Evolutionary conservation across 495 filamentous ascomycete genomes (phyloP).

Genomic region (Podospora bellae-mahoneyi): DNA sequence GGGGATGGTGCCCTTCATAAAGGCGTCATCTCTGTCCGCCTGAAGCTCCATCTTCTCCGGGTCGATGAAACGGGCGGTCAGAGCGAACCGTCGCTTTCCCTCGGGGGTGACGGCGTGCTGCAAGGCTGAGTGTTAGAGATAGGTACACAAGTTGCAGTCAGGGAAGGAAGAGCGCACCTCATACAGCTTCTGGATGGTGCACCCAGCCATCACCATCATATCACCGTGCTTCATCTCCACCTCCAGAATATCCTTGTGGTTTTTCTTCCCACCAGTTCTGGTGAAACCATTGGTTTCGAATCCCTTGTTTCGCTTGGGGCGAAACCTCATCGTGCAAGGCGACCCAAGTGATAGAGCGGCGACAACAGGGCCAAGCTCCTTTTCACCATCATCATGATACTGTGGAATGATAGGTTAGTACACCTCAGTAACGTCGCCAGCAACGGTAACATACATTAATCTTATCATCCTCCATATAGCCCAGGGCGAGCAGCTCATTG

Average conservation of each 20-base stretch:
- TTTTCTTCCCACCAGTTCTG: conserved; percentile 6
- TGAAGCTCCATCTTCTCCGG: conserved; percentile 39
- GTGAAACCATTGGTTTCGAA: conserved; percentile 28
- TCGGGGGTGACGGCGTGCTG: conserved; percentile 60
- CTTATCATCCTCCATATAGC: conserved; percentile 66
- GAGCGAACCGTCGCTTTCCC: conserved; percentile 62
- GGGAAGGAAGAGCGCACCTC: conserved; percentile 53
- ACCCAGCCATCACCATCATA: conserved; percentile 78
- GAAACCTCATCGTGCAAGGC: conserved; percentile 63
- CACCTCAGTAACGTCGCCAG: conserved; percentile 26
- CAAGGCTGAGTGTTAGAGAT: conserved; percentile 19
- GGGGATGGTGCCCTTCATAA: conserved; percentile 37
- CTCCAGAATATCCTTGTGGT: conserved; percentile 29
- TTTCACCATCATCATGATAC: conserved; percentile 87
- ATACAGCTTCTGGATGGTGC: conserved; percentile 64
- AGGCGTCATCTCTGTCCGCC: conserved; percentile 28
- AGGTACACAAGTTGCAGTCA: background rate
- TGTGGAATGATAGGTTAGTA: conserved; percentile 34
- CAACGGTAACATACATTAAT: conserved; percentile 57
- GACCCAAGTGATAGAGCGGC: conserved; percentile 72
- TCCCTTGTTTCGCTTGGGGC: conserved; percentile 60
- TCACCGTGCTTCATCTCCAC: conserved; percentile 68
- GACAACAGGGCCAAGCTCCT: conserved; percentile 68
- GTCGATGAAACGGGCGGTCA: conserved; percentile 57
- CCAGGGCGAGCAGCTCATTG: conserved; percentile 74